Evolutionary conservation across 768 basidiomycete genomes (phyloP).

Genomic region (Glaciozyma martinii): DNA sequence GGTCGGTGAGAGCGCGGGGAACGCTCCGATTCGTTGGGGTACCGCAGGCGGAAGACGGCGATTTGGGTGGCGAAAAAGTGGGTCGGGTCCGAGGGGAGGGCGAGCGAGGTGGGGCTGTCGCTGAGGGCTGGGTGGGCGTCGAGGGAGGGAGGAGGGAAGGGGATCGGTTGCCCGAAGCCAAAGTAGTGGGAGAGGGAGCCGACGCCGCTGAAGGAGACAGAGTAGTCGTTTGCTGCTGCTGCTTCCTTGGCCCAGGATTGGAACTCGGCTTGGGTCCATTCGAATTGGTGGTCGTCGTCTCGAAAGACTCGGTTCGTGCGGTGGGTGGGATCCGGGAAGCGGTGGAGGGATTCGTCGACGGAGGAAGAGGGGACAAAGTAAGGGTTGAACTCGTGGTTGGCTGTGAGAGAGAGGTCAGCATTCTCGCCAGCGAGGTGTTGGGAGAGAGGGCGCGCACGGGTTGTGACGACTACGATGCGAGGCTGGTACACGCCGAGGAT

Average conservation of each 20-base stretch:
- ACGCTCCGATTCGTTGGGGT: constrained; percentile 20
- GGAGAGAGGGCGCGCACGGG: constrained; percentile 40
- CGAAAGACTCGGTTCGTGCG: constrained; percentile 67
- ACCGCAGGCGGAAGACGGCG: constrained; percentile 22
- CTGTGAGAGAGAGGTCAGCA: no score
- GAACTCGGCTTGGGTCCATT: constrained; percentile 76
- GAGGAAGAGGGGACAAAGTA: constrained; percentile 43
- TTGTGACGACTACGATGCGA: constrained; percentile 63
- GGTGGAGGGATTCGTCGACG: constrained; percentile 42
- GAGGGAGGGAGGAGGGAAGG: constrained; percentile 22
- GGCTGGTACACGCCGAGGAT: constrained; percentile 70
- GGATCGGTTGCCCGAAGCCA: background rate
- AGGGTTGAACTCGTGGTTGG: constrained; percentile 50
- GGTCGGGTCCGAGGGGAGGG: background rate
- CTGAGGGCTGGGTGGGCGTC: constrained; percentile 12
- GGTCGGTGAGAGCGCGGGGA: constrained; percentile 12
- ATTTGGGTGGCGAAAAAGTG: constrained; percentile 30
- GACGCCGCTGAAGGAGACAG: constrained; percentile 19
- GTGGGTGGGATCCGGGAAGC: constrained; percentile 60
- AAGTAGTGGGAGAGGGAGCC: constrained; percentile 27
- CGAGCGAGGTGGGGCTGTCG: background rate
- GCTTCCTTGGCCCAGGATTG: constrained; percentile 46
- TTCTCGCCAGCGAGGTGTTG: no score
- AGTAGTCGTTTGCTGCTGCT: constrained; percentile 10
- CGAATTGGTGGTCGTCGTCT: constrained; percentile 77